Conservation (phyloP, 2,329 filamentous ascomycete genomes). For the Nannizzia gypsea region DNA sequence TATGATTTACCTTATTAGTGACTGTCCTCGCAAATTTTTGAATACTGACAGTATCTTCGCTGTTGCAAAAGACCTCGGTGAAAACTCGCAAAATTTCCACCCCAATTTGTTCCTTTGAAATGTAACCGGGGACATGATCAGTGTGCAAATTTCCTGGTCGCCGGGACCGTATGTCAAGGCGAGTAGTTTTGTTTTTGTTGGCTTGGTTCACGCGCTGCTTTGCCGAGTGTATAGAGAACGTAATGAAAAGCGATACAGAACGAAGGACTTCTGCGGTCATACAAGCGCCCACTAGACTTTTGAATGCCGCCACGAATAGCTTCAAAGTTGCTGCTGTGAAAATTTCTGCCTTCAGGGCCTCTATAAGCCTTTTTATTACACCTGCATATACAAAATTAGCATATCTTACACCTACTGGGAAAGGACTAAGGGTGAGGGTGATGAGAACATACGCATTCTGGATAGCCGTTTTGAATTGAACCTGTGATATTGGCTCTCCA, state of each 20-base stretch:
- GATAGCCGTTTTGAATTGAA: slow-evolving; percentile 82
- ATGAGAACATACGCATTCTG: slow-evolving; percentile 65
- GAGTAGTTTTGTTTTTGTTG: slow-evolving; percentile 36
- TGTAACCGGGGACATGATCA: slow-evolving; percentile 20
- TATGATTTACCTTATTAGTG: slow-evolving; percentile 67
- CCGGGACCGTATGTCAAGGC: slow-evolving; percentile 23
- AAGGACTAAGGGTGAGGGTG: not conserved
- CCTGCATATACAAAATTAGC: slow-evolving; percentile 40
- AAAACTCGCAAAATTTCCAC: slow-evolving; percentile 66
- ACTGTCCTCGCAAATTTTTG: slow-evolving; percentile 87
- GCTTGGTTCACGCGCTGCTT: slow-evolving; percentile 29
- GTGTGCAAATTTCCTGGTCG: slow-evolving; percentile 28
- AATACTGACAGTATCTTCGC: slow-evolving; percentile 55
- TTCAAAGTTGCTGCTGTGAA: slow-evolving; percentile 60
- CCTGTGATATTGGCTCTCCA: slow-evolving; percentile 80
- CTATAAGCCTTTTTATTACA: slow-evolving; percentile 78
- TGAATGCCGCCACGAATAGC: slow-evolving; percentile 67
- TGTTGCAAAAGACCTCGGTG: slow-evolving; percentile 63
- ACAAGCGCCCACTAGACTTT: slow-evolving; percentile 65
- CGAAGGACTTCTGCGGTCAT: slow-evolving; percentile 75
- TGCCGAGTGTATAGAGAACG: slow-evolving; percentile 69
- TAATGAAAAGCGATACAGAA: slow-evolving; percentile 81
- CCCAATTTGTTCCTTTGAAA: slow-evolving; percentile 58
- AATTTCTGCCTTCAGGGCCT: slow-evolving; percentile 76
- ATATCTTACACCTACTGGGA: slow-evolving; percentile 11